Evolutionary conservation across 345 rosid genomes (phyloP).

Genomic region (Bruguiera gymnorhiza): DNA sequence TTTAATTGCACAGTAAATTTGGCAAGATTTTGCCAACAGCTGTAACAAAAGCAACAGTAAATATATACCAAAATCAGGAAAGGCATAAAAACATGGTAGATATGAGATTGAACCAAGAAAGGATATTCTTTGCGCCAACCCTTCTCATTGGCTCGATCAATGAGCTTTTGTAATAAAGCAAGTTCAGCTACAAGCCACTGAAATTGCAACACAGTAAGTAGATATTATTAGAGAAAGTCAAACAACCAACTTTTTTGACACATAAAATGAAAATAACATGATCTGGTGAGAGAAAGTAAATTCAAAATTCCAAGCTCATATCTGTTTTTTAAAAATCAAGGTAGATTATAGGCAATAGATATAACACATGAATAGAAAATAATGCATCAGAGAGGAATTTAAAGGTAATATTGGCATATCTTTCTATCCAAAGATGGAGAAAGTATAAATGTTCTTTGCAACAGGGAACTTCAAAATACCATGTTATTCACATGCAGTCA

Average conservation of each 20-base stretch:
- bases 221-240: constrained; percentile 17
- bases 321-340: not conserved
- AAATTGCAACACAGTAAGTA: constrained; percentile 17
- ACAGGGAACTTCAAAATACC: too few relatives aligned
- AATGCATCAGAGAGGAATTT: not conserved
- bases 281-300: not conserved
- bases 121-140: constrained; percentile 98
- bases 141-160: constrained; percentile 77
- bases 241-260: constrained; percentile 9
- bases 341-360: not conserved
- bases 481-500: too few relatives aligned
- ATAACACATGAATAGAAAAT: not conserved
- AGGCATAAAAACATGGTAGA: not conserved
- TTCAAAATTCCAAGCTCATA: not conserved
- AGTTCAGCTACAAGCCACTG: constrained; percentile 76
- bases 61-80: not conserved
- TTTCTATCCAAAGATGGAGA: too few relatives aligned
- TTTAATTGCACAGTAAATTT: too few relatives aligned
- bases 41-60: not conserved
- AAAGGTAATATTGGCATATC: not conserved
- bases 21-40: not conserved
- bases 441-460: too few relatives aligned
- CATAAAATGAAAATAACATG: constrained; percentile 5
- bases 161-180: constrained; percentile 49
- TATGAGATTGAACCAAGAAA: constrained; percentile 21